These are phyloP conservation scores for Malus asiatica DNA, from an alignment of 306 rosid genomes.

Conservation along the genomic window DNA sequence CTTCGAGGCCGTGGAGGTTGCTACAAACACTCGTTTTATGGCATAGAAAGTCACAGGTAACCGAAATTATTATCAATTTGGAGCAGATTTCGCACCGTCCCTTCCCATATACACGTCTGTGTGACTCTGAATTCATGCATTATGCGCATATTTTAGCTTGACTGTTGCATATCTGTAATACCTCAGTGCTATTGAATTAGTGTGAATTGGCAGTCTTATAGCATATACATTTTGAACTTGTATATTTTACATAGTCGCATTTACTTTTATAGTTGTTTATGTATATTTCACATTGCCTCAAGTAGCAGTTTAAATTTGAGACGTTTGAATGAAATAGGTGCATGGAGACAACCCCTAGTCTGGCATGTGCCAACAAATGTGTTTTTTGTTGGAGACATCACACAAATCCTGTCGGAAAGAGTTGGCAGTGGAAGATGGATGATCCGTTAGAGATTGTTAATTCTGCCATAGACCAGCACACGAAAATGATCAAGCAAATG, in stretches of 20 bases:
- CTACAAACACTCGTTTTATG: constrained; percentile 98
- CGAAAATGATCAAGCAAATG: constrained; percentile 94
- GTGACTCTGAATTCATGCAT: background rate
- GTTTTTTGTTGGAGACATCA: constrained; percentile 99
- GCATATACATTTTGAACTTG: background rate
- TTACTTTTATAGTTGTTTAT: background rate
- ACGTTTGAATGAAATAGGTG: constrained; percentile 54
- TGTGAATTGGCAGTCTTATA: background rate
- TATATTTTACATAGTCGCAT: background rate
- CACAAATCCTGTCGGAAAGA: constrained; percentile 95
- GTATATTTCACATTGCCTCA: background rate
- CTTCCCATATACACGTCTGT: background rate
- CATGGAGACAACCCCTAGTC: constrained; percentile 99
- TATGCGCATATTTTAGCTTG: background rate
- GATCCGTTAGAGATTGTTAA: constrained; percentile 83
- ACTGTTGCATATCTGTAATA: background rate
- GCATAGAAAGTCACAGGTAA: constrained; percentile 97
- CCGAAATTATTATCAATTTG: background rate
- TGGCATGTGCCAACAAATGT: constrained; percentile 98
- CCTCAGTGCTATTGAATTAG: background rate
- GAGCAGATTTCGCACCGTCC: background rate
- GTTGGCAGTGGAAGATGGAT: constrained; percentile 99
- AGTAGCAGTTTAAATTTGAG: constrained; percentile 11
- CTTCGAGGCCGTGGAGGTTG: constrained; percentile 99
- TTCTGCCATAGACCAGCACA: constrained; percentile 71